Conservation (phyloP, 225 moss, liverwort and hornwort species). For the Polytrichum formosum region DNA sequence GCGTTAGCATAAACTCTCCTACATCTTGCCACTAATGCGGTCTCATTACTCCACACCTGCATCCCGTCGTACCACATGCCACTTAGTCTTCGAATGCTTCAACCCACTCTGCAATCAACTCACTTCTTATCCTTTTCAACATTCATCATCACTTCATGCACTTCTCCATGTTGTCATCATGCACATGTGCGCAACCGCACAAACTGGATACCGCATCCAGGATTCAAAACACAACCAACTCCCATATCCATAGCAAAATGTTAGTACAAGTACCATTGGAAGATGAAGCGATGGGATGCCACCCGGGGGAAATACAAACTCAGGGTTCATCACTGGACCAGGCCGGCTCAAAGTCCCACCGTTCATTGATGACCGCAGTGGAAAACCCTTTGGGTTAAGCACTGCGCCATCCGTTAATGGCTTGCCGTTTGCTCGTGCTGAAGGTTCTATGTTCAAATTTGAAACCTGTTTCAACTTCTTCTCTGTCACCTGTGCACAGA, state of each 20-base stretch:
- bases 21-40: slow-evolving; percentile 91
- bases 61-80: not conserved
- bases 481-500: slow-evolving; percentile 45
- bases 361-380: slow-evolving; percentile 36
- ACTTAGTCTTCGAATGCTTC: too few species aligned
- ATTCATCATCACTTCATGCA: too few species aligned
- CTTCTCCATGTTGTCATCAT: too few species aligned
- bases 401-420: slow-evolving; percentile 43
- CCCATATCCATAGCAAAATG: slow-evolving; percentile 1
- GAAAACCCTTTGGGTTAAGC: slow-evolving; percentile 55
- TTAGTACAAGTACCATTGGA: slow-evolving; percentile 40
- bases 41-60: slow-evolving; percentile 96
- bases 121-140: too few species aligned
- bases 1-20: slow-evolving; percentile 97
- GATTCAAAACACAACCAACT: too few species aligned
- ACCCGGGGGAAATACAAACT: slow-evolving; percentile 54
- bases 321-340: slow-evolving; percentile 39
- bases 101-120: too few species aligned
- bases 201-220: too few species aligned
- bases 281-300: slow-evolving; percentile 60
- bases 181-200: too few species aligned
- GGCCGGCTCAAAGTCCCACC: slow-evolving; percentile 43
- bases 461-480: slow-evolving; percentile 66
- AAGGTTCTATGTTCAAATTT: slow-evolving; percentile 60
- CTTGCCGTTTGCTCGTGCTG: slow-evolving; percentile 47